Evolutionary conservation across 2,329 filamentous ascomycete species (phyloP), one percentile per base, ranked within the genome.

Genomic region (Amesomyces nigricolor): DNA sequence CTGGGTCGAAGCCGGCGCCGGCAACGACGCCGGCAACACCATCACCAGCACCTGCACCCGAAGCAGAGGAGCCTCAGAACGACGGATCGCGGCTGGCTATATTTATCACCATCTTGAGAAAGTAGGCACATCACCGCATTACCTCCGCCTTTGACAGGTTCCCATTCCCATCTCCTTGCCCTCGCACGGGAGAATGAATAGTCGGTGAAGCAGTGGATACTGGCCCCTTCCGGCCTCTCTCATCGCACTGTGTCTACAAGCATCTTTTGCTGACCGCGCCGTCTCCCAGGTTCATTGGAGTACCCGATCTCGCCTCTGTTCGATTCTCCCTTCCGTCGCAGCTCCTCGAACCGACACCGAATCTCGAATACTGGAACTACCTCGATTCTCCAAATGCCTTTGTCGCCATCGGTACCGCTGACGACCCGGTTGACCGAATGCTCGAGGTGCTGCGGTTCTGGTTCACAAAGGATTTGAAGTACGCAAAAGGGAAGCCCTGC

Each of bases 401-500:
- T 62, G 75, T 83, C 61, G 81, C 81, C 45, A 87, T 87, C 65
- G 94, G 92, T 65, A 92, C 92, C 65, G 94, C 92, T 16, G 88
- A 97, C 64, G 90, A 97, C 64, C 82, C 88, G 10, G 77, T 97
- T 53, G 92, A 94, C 64, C 90, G 94, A 64, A 96, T 96, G 89
- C 81, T 99, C 50, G 91, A 92, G 67, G 90, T 95, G 30, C 74
- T 97, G 65, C 86, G 91, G 58, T 99, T 97, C 73, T 99, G 94
- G 94, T 95, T 97, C 67, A 97, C 94, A 60, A 99, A 99, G 72
- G 94, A 99, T 71, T 72, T 99, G 72, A 99, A 99, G 82, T 99
- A 97, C 67, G 89, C 95, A 70, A 97, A 97, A 76, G 92, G 92
- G 58, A 95, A 91, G 76, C 94, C 94, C 43, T 97, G 92, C 83